Base-by-base conservation (phyloP, 148 eudicot species). In the Heliamphora exappendiculata region DNA sequence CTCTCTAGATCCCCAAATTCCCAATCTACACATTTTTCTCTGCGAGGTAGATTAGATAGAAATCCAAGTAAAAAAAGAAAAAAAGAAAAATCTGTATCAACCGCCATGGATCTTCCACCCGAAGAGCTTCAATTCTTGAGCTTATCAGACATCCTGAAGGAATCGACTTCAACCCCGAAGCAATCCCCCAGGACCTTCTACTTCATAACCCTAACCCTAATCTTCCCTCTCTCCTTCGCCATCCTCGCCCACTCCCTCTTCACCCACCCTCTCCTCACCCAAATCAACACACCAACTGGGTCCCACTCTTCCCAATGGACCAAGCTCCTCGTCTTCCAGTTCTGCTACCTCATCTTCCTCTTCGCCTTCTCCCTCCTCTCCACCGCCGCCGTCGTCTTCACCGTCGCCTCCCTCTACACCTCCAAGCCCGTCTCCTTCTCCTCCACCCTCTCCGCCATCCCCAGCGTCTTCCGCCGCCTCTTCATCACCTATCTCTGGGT, bases 201-300 rank as follows among this genome's bases (percentile, higher is more conserved):
- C 83, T 87, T 89, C 19, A 87, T 94, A 20, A 94, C 98, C 78
- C 86, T 94, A 44, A 78, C 96, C 84, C 84, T 92, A 66, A 80
- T 94, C 20, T 94, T 94, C 89, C 98, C 98, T 19, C 89, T 94
- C 9, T 94, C 98, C 5, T 94, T 94, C 70, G 97, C 96, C 11
- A 92, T 94, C 71, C 75, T 94, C n/a, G 98, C 97, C 19, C 98
- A 94, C 77, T 90, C 97, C 5, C 86, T 94, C 55, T 92, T 94
- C 88, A 94, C 97, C 4, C 93, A 89, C 78, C 98, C 98, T 0
- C 82, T 94, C 33, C 77, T 94, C 58, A 0, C 88, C 29, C 91
- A 87, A 50, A 84, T 90, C 51, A 90, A 87, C 49, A 82, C 87
- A 71, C 85, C 51, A 0, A 14, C 75, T 9, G 77, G 31, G 16